phyloP scores from a whole-genome alignment of 1,139 yeast genomes.

The Candida labiduridarum region DNA sequence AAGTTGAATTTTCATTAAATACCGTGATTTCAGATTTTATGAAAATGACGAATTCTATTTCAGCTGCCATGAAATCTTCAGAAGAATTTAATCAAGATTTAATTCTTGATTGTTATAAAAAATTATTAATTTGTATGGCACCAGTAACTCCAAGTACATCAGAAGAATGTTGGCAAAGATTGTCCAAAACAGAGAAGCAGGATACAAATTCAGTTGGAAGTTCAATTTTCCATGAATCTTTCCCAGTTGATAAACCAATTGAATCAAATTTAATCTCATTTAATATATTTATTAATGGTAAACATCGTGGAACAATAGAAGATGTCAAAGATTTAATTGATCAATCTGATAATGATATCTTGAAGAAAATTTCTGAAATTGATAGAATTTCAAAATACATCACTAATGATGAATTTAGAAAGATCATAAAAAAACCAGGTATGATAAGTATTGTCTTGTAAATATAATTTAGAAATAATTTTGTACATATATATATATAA shows the following conservation, averaged over 20 bases:
- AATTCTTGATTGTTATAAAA: conserved; percentile 46
- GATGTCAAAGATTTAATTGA: conserved; percentile 18
- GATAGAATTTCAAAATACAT: conserved; percentile 14
- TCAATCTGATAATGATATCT: conserved; percentile 33
- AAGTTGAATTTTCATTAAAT: conserved; percentile 64
- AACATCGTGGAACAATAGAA: conserved; percentile 52
- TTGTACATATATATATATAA: conserved; percentile 3
- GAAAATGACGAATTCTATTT: conserved; percentile 71
- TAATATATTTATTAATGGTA: conserved; percentile 71
- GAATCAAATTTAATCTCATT: conserved; percentile 41
- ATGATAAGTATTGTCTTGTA: conserved; percentile 29
- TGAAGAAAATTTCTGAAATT: conserved; percentile 17
- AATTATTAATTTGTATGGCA: conserved; percentile 58
- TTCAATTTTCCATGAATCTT: conserved; percentile 55
- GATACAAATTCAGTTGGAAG: conserved; percentile 33
- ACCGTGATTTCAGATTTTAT: conserved; percentile 87
- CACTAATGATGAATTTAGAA: conserved; percentile 15
- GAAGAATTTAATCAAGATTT: conserved; percentile 28
- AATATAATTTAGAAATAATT: conserved; percentile 3
- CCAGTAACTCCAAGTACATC: conserved; percentile 82
- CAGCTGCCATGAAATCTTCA: conserved; percentile 34
- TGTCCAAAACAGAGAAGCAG: conserved; percentile 25
- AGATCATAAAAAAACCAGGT: conserved; percentile 29
- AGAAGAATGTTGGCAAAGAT: conserved; percentile 77
- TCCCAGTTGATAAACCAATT: conserved; percentile 50